Conservation (phyloP, 23 red algal genomes). For the Gracilaria gracilis region DNA sequence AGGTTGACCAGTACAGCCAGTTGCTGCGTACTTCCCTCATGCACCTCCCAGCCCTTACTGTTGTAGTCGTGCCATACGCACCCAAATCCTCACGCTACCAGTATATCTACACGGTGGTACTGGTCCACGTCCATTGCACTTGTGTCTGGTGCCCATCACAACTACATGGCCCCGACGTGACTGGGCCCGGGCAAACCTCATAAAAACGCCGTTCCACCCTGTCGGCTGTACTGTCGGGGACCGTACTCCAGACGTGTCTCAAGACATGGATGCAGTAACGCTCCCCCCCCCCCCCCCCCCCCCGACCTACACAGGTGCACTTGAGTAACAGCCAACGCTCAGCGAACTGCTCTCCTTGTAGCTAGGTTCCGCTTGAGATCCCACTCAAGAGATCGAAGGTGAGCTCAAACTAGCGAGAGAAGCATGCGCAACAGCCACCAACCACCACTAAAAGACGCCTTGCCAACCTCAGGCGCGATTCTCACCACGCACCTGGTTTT, state of each 20-base stretch:
- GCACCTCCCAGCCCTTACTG: too few relatives aligned
- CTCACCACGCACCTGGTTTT: neutral
- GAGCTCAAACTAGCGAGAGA: neutral
- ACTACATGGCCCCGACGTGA: neutral
- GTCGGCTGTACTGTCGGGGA: neutral
- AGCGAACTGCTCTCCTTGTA: neutral
- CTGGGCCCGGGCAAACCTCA: neutral
- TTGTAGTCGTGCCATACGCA: neutral
- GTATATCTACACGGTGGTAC: neutral
- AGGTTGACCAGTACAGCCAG: too few relatives aligned
- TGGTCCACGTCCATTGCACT: neutral
- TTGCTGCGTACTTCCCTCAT: too few relatives aligned
- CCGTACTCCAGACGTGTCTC: neutral
- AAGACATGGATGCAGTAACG: neutral
- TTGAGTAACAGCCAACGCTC: neutral
- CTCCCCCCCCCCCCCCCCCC: too few relatives aligned
- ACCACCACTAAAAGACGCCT: too few relatives aligned
- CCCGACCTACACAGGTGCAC: too few relatives aligned
- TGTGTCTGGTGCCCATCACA: neutral
- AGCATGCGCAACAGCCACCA: too few relatives aligned
- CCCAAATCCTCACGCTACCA: too few relatives aligned
- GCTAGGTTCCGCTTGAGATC: neutral
- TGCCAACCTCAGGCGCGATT: neutral
- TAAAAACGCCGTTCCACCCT: neutral
- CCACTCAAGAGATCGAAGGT: neutral